These are phyloP conservation scores for Ogataea neopini DNA, from an alignment of 805 yeast species.

Conservation along the genomic window DNA sequence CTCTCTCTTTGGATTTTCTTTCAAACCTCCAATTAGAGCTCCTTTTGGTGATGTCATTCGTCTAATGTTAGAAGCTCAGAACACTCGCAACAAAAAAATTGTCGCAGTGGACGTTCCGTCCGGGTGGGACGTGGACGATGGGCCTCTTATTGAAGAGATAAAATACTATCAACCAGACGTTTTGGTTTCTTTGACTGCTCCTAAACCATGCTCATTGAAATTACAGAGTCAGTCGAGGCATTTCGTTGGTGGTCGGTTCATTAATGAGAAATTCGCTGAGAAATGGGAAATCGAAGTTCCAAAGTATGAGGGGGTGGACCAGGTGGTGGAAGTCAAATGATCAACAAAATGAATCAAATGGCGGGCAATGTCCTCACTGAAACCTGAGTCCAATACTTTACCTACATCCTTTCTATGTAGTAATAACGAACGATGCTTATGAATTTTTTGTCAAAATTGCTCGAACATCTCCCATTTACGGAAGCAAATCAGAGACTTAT, in stretches of 20 bases:
- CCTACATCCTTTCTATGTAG: background rate
- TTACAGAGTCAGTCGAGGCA: slow-evolving; percentile 52
- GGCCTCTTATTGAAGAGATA: slow-evolving; percentile 52
- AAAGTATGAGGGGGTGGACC: slow-evolving; percentile 56
- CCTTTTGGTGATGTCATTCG: slow-evolving; percentile 61
- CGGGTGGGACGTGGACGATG: slow-evolving; percentile 95
- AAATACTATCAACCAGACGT: slow-evolving; percentile 53
- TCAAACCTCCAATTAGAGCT: slow-evolving; percentile 80
- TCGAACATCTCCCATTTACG: no score
- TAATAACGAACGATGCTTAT: slow-evolving; percentile 2
- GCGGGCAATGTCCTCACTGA: no score
- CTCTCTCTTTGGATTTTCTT: slow-evolving; percentile 90
- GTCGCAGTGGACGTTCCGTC: slow-evolving; percentile 90
- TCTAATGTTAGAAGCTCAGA: slow-evolving; percentile 38
- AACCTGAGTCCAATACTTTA: no score
- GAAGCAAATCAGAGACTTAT: background rate
- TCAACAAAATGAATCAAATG: no score
- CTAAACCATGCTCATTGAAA: slow-evolving; percentile 77
- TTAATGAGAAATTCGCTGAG: slow-evolving; percentile 62
- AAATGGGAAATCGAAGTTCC: slow-evolving; percentile 73
- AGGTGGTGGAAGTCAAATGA: slow-evolving; percentile 42
- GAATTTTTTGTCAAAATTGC: background rate
- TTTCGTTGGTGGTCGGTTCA: slow-evolving; percentile 89
- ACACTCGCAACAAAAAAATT: slow-evolving; percentile 48
- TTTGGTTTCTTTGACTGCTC: slow-evolving; percentile 86